Evolutionary conservation across 192 early-diverging fungal species (phyloP).

Genomic region (Geosiphon pyriformis): DNA sequence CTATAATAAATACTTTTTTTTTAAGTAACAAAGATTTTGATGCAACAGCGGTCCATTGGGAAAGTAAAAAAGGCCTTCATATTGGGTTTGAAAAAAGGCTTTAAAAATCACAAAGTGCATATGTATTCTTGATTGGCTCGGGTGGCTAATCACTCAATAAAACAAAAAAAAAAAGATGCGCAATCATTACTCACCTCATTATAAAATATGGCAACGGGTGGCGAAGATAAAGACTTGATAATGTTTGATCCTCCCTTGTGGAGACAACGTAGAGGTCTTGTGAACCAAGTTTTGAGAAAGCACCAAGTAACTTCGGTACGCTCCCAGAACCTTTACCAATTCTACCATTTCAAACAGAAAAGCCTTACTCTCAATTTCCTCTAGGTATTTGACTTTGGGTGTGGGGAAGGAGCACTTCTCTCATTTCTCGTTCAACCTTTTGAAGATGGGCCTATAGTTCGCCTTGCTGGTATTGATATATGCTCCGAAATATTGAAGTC

Average conservation of each 20-base stretch:
- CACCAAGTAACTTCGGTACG: slow-evolving; percentile 46
- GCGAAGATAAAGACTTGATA: slow-evolving; percentile 1
- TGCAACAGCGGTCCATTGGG: too few relatives aligned
- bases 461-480: slow-evolving; percentile 73
- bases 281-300: slow-evolving; percentile 46
- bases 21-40: too few relatives aligned
- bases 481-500: slow-evolving; percentile 32
- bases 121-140: too few relatives aligned
- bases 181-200: not conserved
- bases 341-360: not conserved
- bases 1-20: too few relatives aligned
- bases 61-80: too few relatives aligned
- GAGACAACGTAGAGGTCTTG: slow-evolving; percentile 72
- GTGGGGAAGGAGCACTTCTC: slow-evolving; percentile 75
- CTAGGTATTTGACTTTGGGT: slow-evolving; percentile 81
- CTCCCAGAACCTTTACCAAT: not conserved
- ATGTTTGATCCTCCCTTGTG: slow-evolving; percentile 64
- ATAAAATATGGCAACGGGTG: not conserved
- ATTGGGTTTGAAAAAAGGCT: too few relatives aligned
- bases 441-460: slow-evolving; percentile 50
- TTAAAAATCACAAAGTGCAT: too few relatives aligned
- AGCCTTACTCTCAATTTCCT: not conserved
- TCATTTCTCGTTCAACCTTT: slow-evolving; percentile 51
- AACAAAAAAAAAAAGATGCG: too few relatives aligned
- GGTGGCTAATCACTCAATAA: too few relatives aligned